Evolutionary conservation across 108 stramenopile species (phyloP), one percentile per base, ranked within the genome.

Genomic region (Bacterosira constricta): DNA sequence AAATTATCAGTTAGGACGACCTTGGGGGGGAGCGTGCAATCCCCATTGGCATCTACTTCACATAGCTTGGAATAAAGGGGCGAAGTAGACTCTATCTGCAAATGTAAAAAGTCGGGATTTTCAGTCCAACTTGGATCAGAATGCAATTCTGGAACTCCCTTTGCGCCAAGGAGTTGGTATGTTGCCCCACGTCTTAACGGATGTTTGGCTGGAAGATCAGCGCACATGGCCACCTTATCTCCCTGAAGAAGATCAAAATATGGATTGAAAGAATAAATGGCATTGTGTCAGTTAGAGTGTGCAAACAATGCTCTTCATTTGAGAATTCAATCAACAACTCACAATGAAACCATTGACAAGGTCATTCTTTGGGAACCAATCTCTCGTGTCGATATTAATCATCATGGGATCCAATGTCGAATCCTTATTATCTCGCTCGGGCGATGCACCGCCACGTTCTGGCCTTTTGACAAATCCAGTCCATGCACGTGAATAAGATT

Each of bases 221-320:
- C 67, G 47, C 84, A 85, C 3, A 85, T 53, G 21, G 84, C 80
- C 21, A 63, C 64, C 21, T 72, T 31, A 58, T 81, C 80, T 12
- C 84, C 10, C 23, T 44, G 42, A n/a, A n/a, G n/a, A n/a, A n/a
- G n/a, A n/a, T n/a, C n/a, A n/a, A n/a, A n/a, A n/a, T n/a, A n/a
- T n/a, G n/a, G n/a, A n/a, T n/a, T n/a, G n/a, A n/a, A n/a, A n/a
- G n/a, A n/a, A n/a, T n/a, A n/a, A n/a, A n/a, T n/a, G n/a, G n/a
- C n/a, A n/a, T n/a, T n/a, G n/a, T n/a, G n/a, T n/a, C n/a, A n/a
- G n/a, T n/a, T n/a, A n/a, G n/a, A n/a, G n/a, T n/a, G n/a, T n/a
- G n/a, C n/a, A n/a, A n/a, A n/a, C n/a, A n/a, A n/a, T n/a, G n/a
- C n/a, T n/a, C n/a, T n/a, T n/a, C n/a, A n/a, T n/a, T n/a, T n/a